Conservation (phyloP, 1,284 basidiomycete genomes). For the Exobasidium rhododendri region DNA sequence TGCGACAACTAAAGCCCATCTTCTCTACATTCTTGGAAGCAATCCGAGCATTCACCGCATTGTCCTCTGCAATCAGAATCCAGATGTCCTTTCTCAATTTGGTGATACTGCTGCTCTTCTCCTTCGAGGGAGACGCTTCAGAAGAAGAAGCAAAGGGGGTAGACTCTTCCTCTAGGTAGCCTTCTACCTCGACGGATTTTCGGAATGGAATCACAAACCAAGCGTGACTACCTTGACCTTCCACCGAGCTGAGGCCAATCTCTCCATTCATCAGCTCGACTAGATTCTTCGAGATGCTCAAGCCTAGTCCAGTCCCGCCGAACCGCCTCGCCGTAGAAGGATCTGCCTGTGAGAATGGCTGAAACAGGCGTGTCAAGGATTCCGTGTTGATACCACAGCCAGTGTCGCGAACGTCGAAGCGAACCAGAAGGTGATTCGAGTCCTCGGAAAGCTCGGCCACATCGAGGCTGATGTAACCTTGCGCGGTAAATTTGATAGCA, state of each 20-base stretch:
- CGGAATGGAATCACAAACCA: slow-evolving; percentile 46
- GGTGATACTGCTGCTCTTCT: slow-evolving; percentile 25
- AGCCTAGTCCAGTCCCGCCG: slow-evolving; percentile 49
- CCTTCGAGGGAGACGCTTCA: background rate
- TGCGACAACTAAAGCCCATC: slow-evolving; percentile 50
- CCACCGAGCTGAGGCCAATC: slow-evolving; percentile 44
- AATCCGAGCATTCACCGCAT: slow-evolving; percentile 48
- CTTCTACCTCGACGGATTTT: slow-evolving; percentile 21
- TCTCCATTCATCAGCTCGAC: slow-evolving; percentile 47
- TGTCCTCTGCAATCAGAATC: slow-evolving; percentile 51
- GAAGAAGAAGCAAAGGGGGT: background rate
- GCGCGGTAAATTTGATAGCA: slow-evolving; percentile 56
- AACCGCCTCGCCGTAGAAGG: slow-evolving; percentile 45
- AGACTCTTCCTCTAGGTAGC: slow-evolving; percentile 9
- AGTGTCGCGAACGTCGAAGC: slow-evolving; percentile 55
- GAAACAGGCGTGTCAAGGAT: slow-evolving; percentile 51
- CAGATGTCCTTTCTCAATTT: slow-evolving; percentile 44
- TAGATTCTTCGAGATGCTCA: slow-evolving; percentile 43
- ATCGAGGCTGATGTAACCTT: slow-evolving; percentile 49
- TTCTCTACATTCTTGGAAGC: slow-evolving; percentile 44
- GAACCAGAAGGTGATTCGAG: slow-evolving; percentile 34
- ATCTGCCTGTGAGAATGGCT: slow-evolving; percentile 52
- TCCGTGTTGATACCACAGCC: slow-evolving; percentile 53
- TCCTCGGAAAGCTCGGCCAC: slow-evolving; percentile 45
- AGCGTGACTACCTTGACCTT: slow-evolving; percentile 46